Percentiles rank a stretch among this genome's conserved stretches.
These are phyloP conservation scores for Zea luxurians DNA, from an alignment of 176 grass and related monocot genomes.

Conservation along the genomic window DNA sequence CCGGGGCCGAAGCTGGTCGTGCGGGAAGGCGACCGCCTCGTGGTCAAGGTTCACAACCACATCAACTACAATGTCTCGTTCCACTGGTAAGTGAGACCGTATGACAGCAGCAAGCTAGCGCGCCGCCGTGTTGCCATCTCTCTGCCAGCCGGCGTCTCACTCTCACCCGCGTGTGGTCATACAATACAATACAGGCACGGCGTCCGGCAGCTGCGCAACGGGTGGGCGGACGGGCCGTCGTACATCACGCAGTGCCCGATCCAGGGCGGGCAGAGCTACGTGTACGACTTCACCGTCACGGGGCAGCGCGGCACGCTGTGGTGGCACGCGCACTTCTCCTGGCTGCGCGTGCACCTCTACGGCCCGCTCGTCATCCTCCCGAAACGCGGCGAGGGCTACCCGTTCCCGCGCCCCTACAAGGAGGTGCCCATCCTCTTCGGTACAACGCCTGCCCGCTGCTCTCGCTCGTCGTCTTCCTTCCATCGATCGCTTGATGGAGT, in stretches of 20 bases:
- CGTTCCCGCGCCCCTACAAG: slow-evolving; percentile 64
- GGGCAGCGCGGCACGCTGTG: slow-evolving; percentile 76
- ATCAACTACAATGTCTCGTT: slow-evolving; percentile 63
- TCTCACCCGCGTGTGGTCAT: no score
- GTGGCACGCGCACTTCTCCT: slow-evolving; percentile 94
- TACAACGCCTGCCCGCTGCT: slow-evolving; percentile 9
- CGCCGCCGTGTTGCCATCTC: not conserved
- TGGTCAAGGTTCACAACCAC: slow-evolving; percentile 76
- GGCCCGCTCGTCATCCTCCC: slow-evolving; percentile 75
- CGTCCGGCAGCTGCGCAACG: slow-evolving; percentile 52
- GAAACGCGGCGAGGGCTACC: slow-evolving; percentile 48
- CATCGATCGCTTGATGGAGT: no score
- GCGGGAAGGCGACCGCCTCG: slow-evolving; percentile 62
- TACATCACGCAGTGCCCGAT: slow-evolving; percentile 90
- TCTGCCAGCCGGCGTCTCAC: not conserved
- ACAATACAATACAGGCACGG: no score
- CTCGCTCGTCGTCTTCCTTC: no score
- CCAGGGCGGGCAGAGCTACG: slow-evolving; percentile 50
- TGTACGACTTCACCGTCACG: slow-evolving; percentile 54
- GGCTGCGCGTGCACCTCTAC: slow-evolving; percentile 70
- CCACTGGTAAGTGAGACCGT: slow-evolving; percentile 52
- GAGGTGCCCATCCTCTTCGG: slow-evolving; percentile 73
- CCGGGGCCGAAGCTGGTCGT: slow-evolving; percentile 61
- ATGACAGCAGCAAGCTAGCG: not conserved
- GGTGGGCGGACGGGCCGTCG: slow-evolving; percentile 72